Evolutionary conservation across 2,329 filamentous ascomycete species (phyloP).

Genomic region (Botrytis aclada): DNA sequence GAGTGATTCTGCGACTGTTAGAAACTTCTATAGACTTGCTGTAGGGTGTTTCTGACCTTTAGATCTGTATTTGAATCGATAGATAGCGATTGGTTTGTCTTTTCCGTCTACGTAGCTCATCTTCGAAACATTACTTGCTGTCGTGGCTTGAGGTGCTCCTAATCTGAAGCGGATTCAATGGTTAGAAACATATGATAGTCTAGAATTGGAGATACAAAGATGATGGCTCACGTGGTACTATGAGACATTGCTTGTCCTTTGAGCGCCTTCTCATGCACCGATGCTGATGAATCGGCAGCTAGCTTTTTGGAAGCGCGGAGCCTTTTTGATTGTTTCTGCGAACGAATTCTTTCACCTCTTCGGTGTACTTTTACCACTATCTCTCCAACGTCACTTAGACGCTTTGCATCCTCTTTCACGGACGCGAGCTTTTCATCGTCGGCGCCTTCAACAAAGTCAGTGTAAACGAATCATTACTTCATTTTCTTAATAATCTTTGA

Average conservation of each 20-base stretch:
- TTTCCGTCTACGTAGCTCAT: background rate
- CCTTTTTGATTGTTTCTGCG: too few species aligned
- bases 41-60: background rate
- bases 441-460: background rate
- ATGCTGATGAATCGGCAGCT: too few species aligned
- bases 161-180: background rate
- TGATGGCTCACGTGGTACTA: background rate
- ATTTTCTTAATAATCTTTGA: too few species aligned
- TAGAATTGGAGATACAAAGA: too few species aligned
- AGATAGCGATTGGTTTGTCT: background rate
- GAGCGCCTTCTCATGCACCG: constrained; percentile 12
- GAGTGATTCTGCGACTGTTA: constrained; percentile 3
- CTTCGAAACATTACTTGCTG: accelerated
- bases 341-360: too few species aligned
- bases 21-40: background rate
- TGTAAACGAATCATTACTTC: too few species aligned
- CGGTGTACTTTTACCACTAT: background rate
- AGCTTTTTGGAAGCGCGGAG: too few species aligned
- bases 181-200: background rate
- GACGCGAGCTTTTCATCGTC: background rate
- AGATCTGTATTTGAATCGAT: constrained; percentile 13
- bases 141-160: background rate
- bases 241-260: constrained; percentile 1
- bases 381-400: background rate
- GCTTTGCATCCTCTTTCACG: background rate